Evolutionary conservation across 257 asterid genomes (phyloP).

Genomic region (Salvia hispanica): DNA sequence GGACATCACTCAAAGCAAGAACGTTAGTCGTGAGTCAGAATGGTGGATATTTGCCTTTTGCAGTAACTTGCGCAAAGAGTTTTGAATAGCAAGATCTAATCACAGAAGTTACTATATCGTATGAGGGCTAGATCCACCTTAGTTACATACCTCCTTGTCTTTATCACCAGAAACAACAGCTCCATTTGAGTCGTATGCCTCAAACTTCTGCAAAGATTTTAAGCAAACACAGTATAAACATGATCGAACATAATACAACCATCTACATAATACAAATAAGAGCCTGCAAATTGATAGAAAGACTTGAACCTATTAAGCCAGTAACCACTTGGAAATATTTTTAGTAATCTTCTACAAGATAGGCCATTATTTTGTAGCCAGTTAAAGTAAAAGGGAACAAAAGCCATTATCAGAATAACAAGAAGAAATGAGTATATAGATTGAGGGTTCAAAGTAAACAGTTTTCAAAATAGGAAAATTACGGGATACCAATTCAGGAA

Average conservation of each 20-base stretch:
- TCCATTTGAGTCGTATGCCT: slow-evolving; percentile 78
- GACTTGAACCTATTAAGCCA: too few species aligned
- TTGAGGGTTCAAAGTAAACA: too few species aligned
- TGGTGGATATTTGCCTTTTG: background rate
- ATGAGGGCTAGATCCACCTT: background rate
- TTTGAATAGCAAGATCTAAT: background rate
- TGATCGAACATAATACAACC: background rate
- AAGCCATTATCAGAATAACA: too few species aligned
- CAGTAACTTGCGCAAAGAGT: background rate
- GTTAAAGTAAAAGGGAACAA: too few species aligned
- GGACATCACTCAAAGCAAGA: background rate
- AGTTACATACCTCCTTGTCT: slow-evolving; percentile 70
- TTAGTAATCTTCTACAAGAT: too few species aligned
- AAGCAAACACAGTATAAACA: slow-evolving; percentile 18
- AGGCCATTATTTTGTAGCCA: too few species aligned
- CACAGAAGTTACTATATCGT: background rate
- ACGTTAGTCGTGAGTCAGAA: background rate
- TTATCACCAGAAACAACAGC: slow-evolving; percentile 84
- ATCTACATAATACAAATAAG: background rate
- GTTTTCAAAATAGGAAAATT: too few species aligned
- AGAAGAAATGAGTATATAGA: too few species aligned
- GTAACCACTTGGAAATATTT: too few species aligned
- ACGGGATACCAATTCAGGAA: too few species aligned
- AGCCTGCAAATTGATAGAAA: too few species aligned
- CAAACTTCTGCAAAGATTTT: slow-evolving; percentile 69